Conservation (phyloP, 495 filamentous ascomycete genomes). For the Aspergillus conjunctus region DNA sequence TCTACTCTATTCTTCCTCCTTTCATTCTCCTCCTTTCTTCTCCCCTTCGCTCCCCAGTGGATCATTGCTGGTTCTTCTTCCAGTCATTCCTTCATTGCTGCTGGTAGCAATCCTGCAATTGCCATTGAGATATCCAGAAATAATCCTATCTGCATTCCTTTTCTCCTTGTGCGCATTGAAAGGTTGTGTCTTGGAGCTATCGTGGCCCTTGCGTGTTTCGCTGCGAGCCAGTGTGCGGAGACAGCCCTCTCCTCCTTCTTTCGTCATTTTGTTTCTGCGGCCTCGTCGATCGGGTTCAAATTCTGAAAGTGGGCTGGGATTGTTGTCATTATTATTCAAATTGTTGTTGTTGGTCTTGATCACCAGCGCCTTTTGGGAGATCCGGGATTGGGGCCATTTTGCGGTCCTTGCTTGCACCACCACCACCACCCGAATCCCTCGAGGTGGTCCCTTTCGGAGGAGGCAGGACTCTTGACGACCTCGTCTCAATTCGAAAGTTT, state of each 20-base stretch:
- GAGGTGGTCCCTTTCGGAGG: slow-evolving; percentile 1
- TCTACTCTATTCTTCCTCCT: slow-evolving; percentile 22
- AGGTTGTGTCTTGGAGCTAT: slow-evolving; percentile 23
- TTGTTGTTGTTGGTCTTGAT: slow-evolving; percentile 1
- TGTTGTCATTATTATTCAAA: background rate
- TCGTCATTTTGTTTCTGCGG: slow-evolving; percentile 19
- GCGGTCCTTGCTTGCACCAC: slow-evolving; percentile 37
- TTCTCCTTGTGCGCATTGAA: background rate
- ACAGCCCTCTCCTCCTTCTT: slow-evolving; percentile 9
- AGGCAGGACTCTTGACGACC: slow-evolving; percentile 20
- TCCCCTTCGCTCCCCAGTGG: slow-evolving; percentile 25
- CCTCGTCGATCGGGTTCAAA: slow-evolving; percentile 21
- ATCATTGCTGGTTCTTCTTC: slow-evolving; percentile 2
- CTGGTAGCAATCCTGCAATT: slow-evolving; percentile 16
- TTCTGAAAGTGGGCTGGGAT: slow-evolving; percentile 11
- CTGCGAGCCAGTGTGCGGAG: slow-evolving; percentile 9
- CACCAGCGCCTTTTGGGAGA: background rate
- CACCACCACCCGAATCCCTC: background rate
- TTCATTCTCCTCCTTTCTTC: slow-evolving; percentile 19
- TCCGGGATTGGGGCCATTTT: background rate
- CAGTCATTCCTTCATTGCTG: slow-evolving; percentile 18
- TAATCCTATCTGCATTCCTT: slow-evolving; percentile 8
- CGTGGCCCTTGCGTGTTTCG: slow-evolving; percentile 39
- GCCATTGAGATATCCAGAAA: slow-evolving; percentile 19
- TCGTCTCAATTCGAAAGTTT: slow-evolving; percentile 11